phyloP scores from a whole-genome alignment of 768 basidiomycete genomes.

The Mycena galericulata region DNA sequence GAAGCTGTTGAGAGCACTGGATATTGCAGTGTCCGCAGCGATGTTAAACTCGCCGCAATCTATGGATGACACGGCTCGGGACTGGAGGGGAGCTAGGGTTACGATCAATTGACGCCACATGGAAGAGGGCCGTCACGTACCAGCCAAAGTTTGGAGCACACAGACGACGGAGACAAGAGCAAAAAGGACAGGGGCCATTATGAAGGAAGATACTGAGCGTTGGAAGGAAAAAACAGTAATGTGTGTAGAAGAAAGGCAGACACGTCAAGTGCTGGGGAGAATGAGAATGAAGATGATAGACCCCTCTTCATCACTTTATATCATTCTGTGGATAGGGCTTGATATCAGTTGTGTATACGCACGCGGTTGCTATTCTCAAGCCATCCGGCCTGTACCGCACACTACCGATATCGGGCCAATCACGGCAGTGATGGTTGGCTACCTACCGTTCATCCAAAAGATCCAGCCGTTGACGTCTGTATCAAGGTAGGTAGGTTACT shows the following conservation, averaged over 20 bases:
- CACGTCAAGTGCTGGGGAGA: slow-evolving; percentile 14
- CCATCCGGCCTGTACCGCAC: too few species aligned
- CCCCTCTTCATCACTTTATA: neutral
- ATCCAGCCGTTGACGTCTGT: too few species aligned
- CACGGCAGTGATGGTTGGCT: too few species aligned
- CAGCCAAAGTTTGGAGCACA: slow-evolving; percentile 1
- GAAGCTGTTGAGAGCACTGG: neutral
- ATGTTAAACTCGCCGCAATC: neutral
- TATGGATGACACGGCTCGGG: neutral
- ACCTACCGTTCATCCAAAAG: too few species aligned
- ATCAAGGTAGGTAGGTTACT: too few species aligned
- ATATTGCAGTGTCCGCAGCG: neutral
- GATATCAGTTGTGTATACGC: too few species aligned
- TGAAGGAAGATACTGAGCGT: neutral
- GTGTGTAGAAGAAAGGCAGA: slow-evolving; percentile 5
- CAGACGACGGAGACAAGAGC: neutral
- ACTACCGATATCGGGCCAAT: too few species aligned
- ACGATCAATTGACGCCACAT: neutral
- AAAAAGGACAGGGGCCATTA: slow-evolving; percentile 4
- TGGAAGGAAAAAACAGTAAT: neutral
- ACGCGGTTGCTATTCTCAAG: too few species aligned
- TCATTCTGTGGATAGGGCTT: neutral
- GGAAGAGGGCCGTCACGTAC: neutral
- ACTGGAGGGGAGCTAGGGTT: neutral
- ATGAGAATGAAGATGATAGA: slow-evolving; percentile 5